Percentiles rank a stretch among this genome's conserved stretches.
Conservation (phyloP, 2,329 filamentous ascomycete species). For the Metarhizium sp. region DNA sequence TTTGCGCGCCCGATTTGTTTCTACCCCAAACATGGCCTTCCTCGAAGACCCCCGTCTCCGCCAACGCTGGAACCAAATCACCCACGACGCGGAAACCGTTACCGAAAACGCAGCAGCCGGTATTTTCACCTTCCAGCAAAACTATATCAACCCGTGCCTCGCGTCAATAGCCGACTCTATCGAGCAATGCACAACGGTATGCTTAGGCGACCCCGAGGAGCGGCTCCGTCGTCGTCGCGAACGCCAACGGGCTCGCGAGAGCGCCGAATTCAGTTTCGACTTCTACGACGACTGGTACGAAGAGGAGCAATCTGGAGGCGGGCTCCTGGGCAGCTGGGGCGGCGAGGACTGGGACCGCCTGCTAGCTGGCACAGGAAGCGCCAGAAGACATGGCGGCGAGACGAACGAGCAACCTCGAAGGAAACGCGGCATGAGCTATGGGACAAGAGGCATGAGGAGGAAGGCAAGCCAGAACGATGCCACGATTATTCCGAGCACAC, state of each 20-base stretch:
- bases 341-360: slow-evolving; percentile 79
- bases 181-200: slow-evolving; percentile 63
- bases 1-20: slow-evolving; percentile 15
- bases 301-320: slow-evolving; percentile 38
- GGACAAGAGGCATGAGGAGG: slow-evolving; percentile 50
- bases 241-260: slow-evolving; percentile 46
- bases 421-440: slow-evolving; percentile 85
- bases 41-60: slow-evolving; percentile 80
- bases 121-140: slow-evolving; percentile 81
- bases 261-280: slow-evolving; percentile 82
- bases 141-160: slow-evolving; percentile 77
- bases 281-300: slow-evolving; percentile 97
- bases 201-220: slow-evolving; percentile 64
- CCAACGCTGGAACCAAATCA: slow-evolving; percentile 87
- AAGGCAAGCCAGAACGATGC: slow-evolving; percentile 58
- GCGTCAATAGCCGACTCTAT: slow-evolving; percentile 55
- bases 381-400: slow-evolving; percentile 26
- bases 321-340: slow-evolving; percentile 64
- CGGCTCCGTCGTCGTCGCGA: slow-evolving; percentile 59
- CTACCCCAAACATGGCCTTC: slow-evolving; percentile 38
- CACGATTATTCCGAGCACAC: slow-evolving; percentile 82
- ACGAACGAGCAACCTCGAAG: slow-evolving; percentile 55
- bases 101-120: slow-evolving; percentile 87
- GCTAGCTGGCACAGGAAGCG: slow-evolving; percentile 56
- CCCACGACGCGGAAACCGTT: slow-evolving; percentile 80